Percentiles rank a stretch among this genome's conserved stretches.
These are phyloP conservation scores for Madurella mycetomatis DNA, from an alignment of 2,329 filamentous ascomycete species.

Conservation along the genomic window DNA sequence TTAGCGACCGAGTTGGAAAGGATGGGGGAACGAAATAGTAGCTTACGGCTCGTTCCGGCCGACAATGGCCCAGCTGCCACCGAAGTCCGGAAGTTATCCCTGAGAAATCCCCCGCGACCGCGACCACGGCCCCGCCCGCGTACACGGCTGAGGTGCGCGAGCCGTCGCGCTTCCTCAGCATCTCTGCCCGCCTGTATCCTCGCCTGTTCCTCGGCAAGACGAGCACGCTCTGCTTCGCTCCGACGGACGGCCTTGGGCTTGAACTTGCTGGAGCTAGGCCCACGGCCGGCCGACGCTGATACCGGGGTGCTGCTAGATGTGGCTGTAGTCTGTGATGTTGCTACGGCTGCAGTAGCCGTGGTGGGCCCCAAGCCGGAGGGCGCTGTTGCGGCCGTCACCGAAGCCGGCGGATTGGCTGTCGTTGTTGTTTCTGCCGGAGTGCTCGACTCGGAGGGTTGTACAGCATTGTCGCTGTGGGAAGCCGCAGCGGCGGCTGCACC, in stretches of 20 bases:
- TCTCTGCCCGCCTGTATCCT: conserved; percentile 29
- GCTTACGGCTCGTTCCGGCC: conserved; percentile 23
- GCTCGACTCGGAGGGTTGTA: background rate
- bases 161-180: conserved; percentile 30
- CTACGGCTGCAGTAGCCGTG: background rate
- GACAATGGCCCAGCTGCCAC: conserved; percentile 37
- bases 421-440: background rate
- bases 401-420: conserved; percentile 2
- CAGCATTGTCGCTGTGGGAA: background rate
- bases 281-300: conserved; percentile 10
- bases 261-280: conserved; percentile 25
- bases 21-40: background rate
- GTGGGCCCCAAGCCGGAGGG: background rate
- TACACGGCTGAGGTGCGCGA: conserved; percentile 25
- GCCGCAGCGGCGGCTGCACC: conserved; percentile 15
- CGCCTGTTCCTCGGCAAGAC: conserved; percentile 34
- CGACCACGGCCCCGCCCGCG: conserved; percentile 30
- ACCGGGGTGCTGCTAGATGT: conserved; percentile 9
- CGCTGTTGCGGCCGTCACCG: conserved; percentile 6
- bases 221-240: conserved; percentile 34
- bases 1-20: background rate
- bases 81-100: conserved; percentile 28
- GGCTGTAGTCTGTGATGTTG: background rate
- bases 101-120: conserved; percentile 28
- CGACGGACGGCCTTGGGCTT: conserved; percentile 33